Evolutionary conservation across 2,329 filamentous ascomycete species (phyloP), one percentile per base, ranked within the genome.

Genomic region (Pseudogymnoascus sp.): DNA sequence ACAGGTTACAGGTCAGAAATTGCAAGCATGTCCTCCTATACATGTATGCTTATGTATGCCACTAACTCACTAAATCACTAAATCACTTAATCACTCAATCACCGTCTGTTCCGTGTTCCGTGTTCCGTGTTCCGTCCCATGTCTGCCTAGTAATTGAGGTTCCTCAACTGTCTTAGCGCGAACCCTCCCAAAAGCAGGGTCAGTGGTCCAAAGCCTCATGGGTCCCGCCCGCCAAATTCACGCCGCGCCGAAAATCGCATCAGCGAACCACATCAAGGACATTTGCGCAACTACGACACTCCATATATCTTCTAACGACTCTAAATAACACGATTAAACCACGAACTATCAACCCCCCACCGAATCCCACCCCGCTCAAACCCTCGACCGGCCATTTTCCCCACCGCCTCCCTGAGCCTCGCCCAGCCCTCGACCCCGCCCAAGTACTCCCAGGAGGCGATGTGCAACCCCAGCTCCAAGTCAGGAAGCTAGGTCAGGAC

Each of bases 161-260:
- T 54, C 1, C 4, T 54, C 9, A 1, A n/a, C 1, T 32, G 47
- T 54, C 47, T 54, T 54, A 32, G 47, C 25, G 47, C 47, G 28
- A 32, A 54, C 47, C 47, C 47, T 32, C 28, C 16, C 16, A 54
- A 32, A 54, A 54, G 47, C 47, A 54, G 47, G 47, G 47, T 54
- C 43, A 54, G 47, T 32, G 25, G 28, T 14, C 47, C 47, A 54
- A 54, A 54, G 47, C 47, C 47, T 54, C 47, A 32, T 32, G 47
- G 25, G 47, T 54, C 47, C 47, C 47, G 47, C 47, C 47, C 47
- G 47, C 47, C 47, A 54, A 54, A 54, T 54, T 54, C 47, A 54
- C 28, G 47, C 47, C 47, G 47, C 9, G n/a, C 47, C 47, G 47
- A 54, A 54, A 54, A 54, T 54, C 47, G 47, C 47, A 54, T 25